A percentile compares a stretch with the other conserved stretches of the same genome.
Conservation (phyloP, 208 protist species). For the Endotrypanum monterogeii region DNA sequence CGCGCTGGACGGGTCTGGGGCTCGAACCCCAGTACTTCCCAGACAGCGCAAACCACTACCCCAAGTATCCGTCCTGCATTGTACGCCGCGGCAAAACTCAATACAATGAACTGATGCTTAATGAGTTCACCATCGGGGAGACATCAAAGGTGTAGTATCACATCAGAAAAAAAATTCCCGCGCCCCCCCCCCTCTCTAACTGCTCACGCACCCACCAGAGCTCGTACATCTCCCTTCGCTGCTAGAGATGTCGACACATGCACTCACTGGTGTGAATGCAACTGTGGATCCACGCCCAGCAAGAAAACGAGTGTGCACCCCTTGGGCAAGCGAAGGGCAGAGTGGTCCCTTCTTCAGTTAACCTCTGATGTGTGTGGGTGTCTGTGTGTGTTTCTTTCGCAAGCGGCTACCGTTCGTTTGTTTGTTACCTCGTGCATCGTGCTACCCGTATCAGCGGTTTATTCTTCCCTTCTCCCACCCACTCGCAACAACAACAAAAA, state of each 20-base stretch:
- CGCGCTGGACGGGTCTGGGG: constrained; percentile 36
- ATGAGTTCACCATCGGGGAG: constrained; percentile 47
- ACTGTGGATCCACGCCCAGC: too few species aligned
- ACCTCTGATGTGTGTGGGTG: background rate
- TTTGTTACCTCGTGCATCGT: too few species aligned
- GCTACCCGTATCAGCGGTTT: too few species aligned
- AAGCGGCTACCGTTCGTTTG: too few species aligned
- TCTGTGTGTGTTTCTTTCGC: constrained; percentile 1
- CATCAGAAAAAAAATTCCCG: too few species aligned
- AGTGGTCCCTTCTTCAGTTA: constrained; percentile 2
- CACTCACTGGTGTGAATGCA: too few species aligned
- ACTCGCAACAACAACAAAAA: too few species aligned
- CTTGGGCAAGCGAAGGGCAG: too few species aligned
- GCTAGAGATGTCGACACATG: background rate
- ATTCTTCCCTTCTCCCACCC: too few species aligned
- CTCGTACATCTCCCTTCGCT: background rate
- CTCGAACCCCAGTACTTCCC: constrained; percentile 64
- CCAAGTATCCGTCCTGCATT: constrained; percentile 36
- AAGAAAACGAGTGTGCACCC: too few species aligned
- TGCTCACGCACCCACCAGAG: background rate
- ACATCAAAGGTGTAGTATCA: constrained; percentile 21
- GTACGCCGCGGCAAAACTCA: constrained; percentile 43
- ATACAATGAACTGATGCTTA: constrained; percentile 51
- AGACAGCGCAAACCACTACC: constrained; percentile 42
- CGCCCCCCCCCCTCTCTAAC: background rate